These are phyloP conservation scores for Picochlorum costavermella DNA, from an alignment of 139 green algal genomes.

Conservation along the genomic window DNA sequence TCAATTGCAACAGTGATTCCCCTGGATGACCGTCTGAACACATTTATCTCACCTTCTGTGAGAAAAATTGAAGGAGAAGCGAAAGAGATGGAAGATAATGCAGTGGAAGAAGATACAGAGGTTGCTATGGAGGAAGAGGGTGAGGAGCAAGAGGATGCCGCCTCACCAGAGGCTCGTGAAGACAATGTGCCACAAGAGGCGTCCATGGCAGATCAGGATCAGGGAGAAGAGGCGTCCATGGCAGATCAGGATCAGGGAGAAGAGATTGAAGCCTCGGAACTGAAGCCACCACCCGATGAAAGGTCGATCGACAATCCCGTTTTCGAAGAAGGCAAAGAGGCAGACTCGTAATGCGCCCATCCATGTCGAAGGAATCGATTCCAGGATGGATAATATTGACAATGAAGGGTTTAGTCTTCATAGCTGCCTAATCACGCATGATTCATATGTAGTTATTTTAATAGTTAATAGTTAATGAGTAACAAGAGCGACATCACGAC, in stretches of 20 bases:
- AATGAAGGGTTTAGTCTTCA: too few relatives aligned
- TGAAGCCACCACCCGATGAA: too few relatives aligned
- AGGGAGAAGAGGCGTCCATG: background rate
- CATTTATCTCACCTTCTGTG: background rate
- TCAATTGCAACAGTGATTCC: background rate
- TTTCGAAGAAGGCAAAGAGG: too few relatives aligned
- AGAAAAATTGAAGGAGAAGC: conserved; percentile 1
- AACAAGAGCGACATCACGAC: too few relatives aligned
- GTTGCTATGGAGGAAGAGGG: background rate
- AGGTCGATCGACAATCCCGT: too few relatives aligned
- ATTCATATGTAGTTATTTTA: too few relatives aligned
- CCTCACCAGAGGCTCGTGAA: background rate
- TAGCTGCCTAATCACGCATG: too few relatives aligned
- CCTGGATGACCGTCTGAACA: conserved; percentile 5
- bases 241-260: background rate
- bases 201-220: background rate
- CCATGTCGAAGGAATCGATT: too few relatives aligned
- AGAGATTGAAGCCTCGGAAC: too few relatives aligned
- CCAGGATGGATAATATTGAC: too few relatives aligned
- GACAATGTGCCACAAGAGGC: background rate
- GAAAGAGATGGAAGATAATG: background rate
- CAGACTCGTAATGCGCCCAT: too few relatives aligned
- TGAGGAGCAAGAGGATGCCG: background rate
- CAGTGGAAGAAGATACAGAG: background rate
- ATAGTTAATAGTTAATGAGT: too few relatives aligned